Conservation (phyloP, 148 eudicot species). For the Arctostaphylos glauca region DNA sequence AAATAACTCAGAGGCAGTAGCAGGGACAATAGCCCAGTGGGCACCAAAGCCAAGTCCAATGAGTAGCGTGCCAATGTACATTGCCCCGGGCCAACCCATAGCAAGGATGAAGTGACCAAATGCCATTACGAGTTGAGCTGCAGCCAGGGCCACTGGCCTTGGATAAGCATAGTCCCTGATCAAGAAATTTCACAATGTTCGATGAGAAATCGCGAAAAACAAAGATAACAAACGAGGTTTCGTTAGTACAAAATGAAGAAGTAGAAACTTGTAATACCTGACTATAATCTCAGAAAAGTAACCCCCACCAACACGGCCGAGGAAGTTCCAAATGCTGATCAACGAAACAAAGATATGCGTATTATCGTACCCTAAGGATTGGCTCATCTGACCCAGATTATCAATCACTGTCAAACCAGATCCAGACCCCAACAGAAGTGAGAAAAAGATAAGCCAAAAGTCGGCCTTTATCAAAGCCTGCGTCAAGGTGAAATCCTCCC, state of each 20-base stretch:
- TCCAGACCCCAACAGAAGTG: constrained; percentile 85
- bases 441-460: constrained; percentile 86
- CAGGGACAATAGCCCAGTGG: constrained; percentile 96
- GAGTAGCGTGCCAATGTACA: constrained; percentile 79
- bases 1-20: constrained; percentile 89
- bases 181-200: constrained; percentile 8
- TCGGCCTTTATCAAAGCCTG: constrained; percentile 92
- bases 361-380: constrained; percentile 77
- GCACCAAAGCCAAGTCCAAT: constrained; percentile 98
- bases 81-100: constrained; percentile 86
- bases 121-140: constrained; percentile 76
- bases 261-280: constrained; percentile 43
- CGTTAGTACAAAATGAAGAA: neutral
- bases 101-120: constrained; percentile 75
- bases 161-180: constrained; percentile 85
- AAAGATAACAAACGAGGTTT: neutral
- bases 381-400: constrained; percentile 95
- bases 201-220: neutral
- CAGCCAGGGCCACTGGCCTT: constrained; percentile 77
- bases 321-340: constrained; percentile 98
- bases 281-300: constrained; percentile 84
- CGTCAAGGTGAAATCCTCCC: constrained; percentile 81
- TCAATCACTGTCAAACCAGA: constrained; percentile 97
- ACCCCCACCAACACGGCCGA: constrained; percentile 97
- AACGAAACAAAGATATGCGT: constrained; percentile 87